Conservation (phyloP, 257 asterid genomes). For the Ocimum tenuiflorum region DNA sequence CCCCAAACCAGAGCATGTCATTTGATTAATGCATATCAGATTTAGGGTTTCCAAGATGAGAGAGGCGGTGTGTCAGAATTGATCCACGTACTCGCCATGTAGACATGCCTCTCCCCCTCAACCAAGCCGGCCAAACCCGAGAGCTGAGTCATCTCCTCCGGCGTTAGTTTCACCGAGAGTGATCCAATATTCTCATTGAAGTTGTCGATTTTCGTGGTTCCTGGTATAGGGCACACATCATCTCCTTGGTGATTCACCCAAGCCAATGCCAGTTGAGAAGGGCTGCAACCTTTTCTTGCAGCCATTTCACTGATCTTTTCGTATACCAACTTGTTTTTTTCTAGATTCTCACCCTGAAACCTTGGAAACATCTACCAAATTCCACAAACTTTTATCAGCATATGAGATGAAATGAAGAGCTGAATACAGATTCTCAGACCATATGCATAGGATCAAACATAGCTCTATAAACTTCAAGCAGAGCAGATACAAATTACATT, state of each 20-base stretch:
- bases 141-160: slow-evolving; percentile 18
- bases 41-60: slow-evolving; percentile 18
- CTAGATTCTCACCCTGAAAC: slow-evolving; percentile 17
- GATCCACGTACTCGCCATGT: slow-evolving; percentile 15
- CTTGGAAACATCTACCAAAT: slow-evolving; percentile 13
- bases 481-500: not conserved
- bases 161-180: slow-evolving; percentile 10
- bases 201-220: slow-evolving; percentile 29
- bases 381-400: not conserved
- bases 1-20: not conserved
- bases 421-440: not conserved
- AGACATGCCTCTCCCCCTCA: slow-evolving; percentile 19
- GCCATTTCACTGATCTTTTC: slow-evolving; percentile 12
- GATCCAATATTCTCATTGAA: slow-evolving; percentile 23
- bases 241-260: slow-evolving; percentile 32
- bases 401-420: not conserved
- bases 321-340: slow-evolving; percentile 11
- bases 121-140: slow-evolving; percentile 5
- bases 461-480: not conserved
- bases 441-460: no score
- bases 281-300: slow-evolving; percentile 16
- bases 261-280: slow-evolving; percentile 25
- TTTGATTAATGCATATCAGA: not conserved
- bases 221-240: slow-evolving; percentile 15
- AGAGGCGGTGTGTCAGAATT: slow-evolving; percentile 19